phyloP scores from a whole-genome alignment of 2,329 filamentous ascomycete genomes.

The Pseudogymnoascus sp. region DNA sequence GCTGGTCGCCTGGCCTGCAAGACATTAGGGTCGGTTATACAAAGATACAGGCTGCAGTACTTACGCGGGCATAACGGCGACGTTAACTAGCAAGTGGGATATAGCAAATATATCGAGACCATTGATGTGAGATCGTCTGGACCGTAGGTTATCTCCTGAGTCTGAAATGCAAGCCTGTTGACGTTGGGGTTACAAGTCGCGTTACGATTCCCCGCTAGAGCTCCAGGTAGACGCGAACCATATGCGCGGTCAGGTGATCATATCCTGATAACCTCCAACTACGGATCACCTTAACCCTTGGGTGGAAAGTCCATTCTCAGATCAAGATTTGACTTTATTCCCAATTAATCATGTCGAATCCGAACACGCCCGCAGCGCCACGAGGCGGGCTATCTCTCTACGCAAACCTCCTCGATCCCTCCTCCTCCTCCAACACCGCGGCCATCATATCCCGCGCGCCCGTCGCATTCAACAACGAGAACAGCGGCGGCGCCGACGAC shows the following conservation, averaged over 20 bases:
- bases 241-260: conserved; percentile 14
- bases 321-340: neutral
- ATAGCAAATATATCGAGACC: conserved; percentile 2
- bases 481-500: conserved; percentile 38
- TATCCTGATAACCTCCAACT: neutral
- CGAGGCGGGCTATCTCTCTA: conserved; percentile 63
- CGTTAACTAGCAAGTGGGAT: neutral
- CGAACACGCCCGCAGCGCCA: conserved; percentile 21
- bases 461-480: conserved; percentile 57
- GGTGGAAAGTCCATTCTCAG: neutral
- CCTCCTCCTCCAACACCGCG: conserved; percentile 28
- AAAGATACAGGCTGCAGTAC: neutral
- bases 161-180: neutral
- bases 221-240: neutral
- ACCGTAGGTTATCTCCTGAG: neutral
- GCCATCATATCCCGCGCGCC: conserved; percentile 67
- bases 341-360: conserved; percentile 22
- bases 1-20: conserved; percentile 60
- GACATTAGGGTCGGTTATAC: conserved; percentile 10
- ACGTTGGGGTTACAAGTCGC: neutral
- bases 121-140: neutral
- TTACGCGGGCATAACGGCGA: conserved; percentile 12
- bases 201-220: neutral
- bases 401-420: conserved; percentile 68
- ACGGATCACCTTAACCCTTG: neutral